Evolutionary conservation across 495 filamentous ascomycete species (phyloP), one percentile per base, ranked within the genome.

Genomic region (Beverwykella pulmonaria): DNA sequence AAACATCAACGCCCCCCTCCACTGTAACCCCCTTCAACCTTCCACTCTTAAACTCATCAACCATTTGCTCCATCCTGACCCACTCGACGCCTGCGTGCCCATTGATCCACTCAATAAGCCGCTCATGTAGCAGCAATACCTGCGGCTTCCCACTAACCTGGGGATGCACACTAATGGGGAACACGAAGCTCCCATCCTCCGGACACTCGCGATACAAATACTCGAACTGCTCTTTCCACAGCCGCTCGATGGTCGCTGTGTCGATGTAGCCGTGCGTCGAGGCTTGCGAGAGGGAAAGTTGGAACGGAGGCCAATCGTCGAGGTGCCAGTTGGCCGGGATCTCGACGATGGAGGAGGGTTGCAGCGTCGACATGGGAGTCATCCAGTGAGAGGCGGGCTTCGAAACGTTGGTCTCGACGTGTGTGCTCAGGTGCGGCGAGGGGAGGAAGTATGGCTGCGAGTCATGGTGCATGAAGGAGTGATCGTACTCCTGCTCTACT

Each of bases 51-150:
- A 89, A 89, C 47, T 89, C 84, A 71, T 88, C 86, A 15, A 81
- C 83, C 77, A 90, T 88, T 70, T 88, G 81, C 61, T 85, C 87
- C 72, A 91, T 86, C 6, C 87, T 90, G 69, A 89, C 82, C 87
- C 87, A 91, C 70, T 91, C 86, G 0, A 91, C 85, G 2, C 89
- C 88, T 67, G 90, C 87, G 59, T 90, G 88, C 54, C 82, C 82
- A 60, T 90, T 90, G 68, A 91, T 88, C 63, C 89, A 82, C 65
- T 90, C 87, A 63, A 92, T 90, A 59, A 90, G 79, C 73, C 82
- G 72, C 71, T 85, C 83, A 73, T 88, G 86, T 87, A 90, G 14
- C 49, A 67, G 25, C 88, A 90, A 73, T 15, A 88, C 87, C 73
- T 90, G 86, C 4, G 86, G 86, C 36, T 86, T 80, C 23, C 87